Percentiles rank a stretch among this genome's conserved stretches.
These are phyloP conservation scores for Grigorovia yakushimaensis DNA, from an alignment of 805 yeast species.

Conservation along the genomic window DNA sequence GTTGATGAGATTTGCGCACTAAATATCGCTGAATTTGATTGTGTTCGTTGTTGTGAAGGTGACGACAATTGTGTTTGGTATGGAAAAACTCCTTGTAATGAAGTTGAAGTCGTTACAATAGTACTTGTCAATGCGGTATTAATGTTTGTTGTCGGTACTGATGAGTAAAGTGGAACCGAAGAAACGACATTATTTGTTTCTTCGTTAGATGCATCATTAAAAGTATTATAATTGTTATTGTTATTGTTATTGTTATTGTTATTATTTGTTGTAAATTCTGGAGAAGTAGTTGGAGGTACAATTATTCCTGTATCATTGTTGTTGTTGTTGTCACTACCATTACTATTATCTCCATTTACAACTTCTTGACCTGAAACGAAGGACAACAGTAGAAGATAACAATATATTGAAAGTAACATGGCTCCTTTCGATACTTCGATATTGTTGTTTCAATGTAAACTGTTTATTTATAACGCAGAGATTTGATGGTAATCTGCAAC, in stretches of 20 bases:
- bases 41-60: background rate
- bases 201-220: background rate
- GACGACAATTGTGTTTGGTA: background rate
- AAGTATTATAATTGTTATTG: background rate
- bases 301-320: background rate
- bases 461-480: background rate
- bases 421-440: background rate
- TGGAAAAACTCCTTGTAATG: background rate
- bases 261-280: background rate
- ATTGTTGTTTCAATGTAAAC: background rate
- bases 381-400: background rate
- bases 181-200: background rate
- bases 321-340: background rate
- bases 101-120: background rate
- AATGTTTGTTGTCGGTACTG: background rate
- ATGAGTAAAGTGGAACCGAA: background rate
- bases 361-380: background rate
- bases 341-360: background rate
- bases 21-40: background rate
- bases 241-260: background rate
- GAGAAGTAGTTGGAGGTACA: background rate
- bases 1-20: background rate
- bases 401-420: background rate
- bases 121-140: conserved; percentile 3
- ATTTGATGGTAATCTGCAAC: background rate